Percentiles rank a stretch among this genome's conserved stretches.
Evolutionary conservation across 495 filamentous ascomycete genomes (phyloP).

Genomic region (Monascus purpureus): DNA sequence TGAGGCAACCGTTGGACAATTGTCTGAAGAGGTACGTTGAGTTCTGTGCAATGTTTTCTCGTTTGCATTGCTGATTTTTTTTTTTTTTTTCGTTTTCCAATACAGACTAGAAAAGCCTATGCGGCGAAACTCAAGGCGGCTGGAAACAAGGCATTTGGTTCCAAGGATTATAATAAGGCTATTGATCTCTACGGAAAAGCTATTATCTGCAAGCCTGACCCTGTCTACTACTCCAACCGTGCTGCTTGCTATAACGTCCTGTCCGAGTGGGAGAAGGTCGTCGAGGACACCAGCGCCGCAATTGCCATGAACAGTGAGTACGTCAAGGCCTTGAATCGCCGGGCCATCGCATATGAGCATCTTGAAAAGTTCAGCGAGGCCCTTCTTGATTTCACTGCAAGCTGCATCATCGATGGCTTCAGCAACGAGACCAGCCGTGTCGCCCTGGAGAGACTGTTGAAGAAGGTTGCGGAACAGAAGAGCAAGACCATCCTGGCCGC

Average conservation of each 20-base stretch:
- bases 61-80: slow-evolving; percentile 1
- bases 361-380: slow-evolving; percentile 83
- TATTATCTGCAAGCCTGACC: slow-evolving; percentile 91
- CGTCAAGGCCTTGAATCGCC: slow-evolving; percentile 90
- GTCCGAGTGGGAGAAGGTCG: slow-evolving; percentile 84
- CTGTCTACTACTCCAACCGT: slow-evolving; percentile 96
- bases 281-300: slow-evolving; percentile 92
- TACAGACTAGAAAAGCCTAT: slow-evolving; percentile 53
- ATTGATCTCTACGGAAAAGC: slow-evolving; percentile 92
- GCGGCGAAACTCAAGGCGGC: slow-evolving; percentile 84
- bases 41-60: slow-evolving; percentile 1
- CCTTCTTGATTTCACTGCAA: slow-evolving; percentile 92
- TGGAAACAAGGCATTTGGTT: slow-evolving; percentile 91
- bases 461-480: slow-evolving; percentile 93
- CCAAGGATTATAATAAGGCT: slow-evolving; percentile 78
- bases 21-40: slow-evolving; percentile 50
- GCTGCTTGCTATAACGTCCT: slow-evolving; percentile 95
- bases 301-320: slow-evolving; percentile 88
- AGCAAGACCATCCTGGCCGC: slow-evolving; percentile 68
- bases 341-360: slow-evolving; percentile 93
- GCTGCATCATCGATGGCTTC: slow-evolving; percentile 97
- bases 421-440: slow-evolving; percentile 75
- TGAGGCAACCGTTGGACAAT: slow-evolving; percentile 53
- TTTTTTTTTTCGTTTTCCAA: slow-evolving; percentile 10
- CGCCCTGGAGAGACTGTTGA: slow-evolving; percentile 81